These are phyloP conservation scores for Phyllosticta ampelicida DNA, from an alignment of 2,329 filamentous ascomycete genomes.

Conservation along the genomic window DNA sequence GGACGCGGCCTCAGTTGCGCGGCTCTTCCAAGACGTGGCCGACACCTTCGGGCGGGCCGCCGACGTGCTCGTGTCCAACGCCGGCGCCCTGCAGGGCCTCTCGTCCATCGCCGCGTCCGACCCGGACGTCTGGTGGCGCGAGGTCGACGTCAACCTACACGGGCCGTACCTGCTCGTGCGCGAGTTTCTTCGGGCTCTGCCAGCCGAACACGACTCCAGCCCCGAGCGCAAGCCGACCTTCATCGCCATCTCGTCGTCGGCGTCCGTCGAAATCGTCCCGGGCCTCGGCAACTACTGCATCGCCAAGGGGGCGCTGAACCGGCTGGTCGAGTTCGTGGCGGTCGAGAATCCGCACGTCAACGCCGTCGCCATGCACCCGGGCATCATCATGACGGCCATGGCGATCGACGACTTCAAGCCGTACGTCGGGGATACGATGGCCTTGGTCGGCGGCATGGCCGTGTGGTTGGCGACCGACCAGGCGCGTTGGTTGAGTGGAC, in stretches of 20 bases:
- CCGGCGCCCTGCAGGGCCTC: background rate
- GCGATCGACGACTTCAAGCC: conserved; percentile 21
- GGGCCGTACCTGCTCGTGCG: conserved; percentile 37
- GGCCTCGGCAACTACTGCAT: conserved; percentile 32
- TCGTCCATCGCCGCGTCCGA: conserved; percentile 24
- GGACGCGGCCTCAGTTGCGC: background rate
- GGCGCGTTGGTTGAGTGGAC: conserved; percentile 17
- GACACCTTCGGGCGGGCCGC: conserved; percentile 15
- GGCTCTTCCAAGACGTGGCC: background rate
- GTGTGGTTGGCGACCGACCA: conserved; percentile 14
- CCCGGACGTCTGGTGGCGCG: conserved; percentile 31
- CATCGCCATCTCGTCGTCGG: conserved; percentile 39
- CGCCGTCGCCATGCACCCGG: conserved; percentile 27
- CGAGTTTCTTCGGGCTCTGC: conserved; percentile 34
- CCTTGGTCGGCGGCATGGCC: background rate
- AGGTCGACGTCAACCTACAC: conserved; percentile 39
- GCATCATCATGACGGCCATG: conserved; percentile 29
- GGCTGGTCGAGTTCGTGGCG: conserved; percentile 40
- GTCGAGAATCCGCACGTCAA: conserved; percentile 27
- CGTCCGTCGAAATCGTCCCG: conserved; percentile 21
- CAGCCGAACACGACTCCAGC: conserved; percentile 11
- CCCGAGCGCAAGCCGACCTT: conserved; percentile 28
- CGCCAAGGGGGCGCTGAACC: conserved; percentile 39
- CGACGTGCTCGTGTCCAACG: conserved; percentile 40
- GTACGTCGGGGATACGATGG: background rate